phyloP scores from a whole-genome alignment of 2,329 filamentous ascomycete genomes.

The Cryphonectria carpinicola region DNA sequence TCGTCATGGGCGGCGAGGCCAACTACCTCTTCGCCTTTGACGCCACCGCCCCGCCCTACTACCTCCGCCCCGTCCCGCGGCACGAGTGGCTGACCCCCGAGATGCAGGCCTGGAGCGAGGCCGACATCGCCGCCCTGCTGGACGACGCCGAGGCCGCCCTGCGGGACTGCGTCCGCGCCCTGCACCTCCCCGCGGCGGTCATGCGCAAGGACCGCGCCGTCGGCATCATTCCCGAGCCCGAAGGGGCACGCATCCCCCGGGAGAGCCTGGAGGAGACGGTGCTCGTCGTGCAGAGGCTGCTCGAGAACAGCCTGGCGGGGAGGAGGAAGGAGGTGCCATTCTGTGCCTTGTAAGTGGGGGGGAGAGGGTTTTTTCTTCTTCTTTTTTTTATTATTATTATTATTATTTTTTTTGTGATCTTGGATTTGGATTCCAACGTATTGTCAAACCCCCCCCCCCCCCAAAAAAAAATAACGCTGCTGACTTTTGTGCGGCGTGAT shows the following conservation, averaged over 20 bases:
- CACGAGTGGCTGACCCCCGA: slow-evolving; percentile 75
- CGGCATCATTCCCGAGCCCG: slow-evolving; percentile 70
- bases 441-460: too few relatives aligned
- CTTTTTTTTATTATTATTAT: too few relatives aligned
- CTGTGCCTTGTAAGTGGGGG: slow-evolving; percentile 70
- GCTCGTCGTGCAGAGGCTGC: slow-evolving; percentile 86
- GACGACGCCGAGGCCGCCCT: slow-evolving; percentile 87
- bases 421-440: too few relatives aligned
- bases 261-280: slow-evolving; percentile 97
- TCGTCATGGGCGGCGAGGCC: slow-evolving; percentile 94
- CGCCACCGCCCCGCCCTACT: slow-evolving; percentile 59
- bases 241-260: slow-evolving; percentile 71
- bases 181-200: slow-evolving; percentile 78
- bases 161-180: slow-evolving; percentile 76
- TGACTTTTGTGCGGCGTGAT: too few relatives aligned
- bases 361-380: too few relatives aligned
- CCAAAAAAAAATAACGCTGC: too few relatives aligned
- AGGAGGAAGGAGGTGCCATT: slow-evolving; percentile 69
- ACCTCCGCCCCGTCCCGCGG: slow-evolving; percentile 69
- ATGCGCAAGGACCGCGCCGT: slow-evolving; percentile 89
- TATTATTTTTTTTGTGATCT: too few relatives aligned
- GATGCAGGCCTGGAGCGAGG: slow-evolving; percentile 77
- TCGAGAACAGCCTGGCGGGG: slow-evolving; percentile 79
- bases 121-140: slow-evolving; percentile 78
- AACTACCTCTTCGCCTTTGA: slow-evolving; percentile 92